phyloP scores from a whole-genome alignment of 179 eudicot species.

The Spergularia azorica region DNA sequence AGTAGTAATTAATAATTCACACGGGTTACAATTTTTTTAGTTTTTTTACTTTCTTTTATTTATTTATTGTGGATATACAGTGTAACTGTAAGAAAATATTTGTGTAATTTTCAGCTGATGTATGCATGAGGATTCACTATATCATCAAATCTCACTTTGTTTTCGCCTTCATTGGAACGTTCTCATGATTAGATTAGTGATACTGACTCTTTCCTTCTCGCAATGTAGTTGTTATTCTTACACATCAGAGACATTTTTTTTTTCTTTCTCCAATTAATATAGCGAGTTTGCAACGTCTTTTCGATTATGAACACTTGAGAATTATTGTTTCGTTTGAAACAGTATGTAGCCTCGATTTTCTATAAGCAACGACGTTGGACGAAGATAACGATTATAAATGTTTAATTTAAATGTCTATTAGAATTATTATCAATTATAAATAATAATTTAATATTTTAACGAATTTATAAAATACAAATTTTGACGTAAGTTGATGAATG shows the following conservation, averaged over 20 bases:
- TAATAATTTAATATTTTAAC: background rate
- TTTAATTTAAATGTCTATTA: background rate
- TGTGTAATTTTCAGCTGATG: slow-evolving; percentile 38
- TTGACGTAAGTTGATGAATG: slow-evolving; percentile 10
- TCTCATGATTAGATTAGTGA: slow-evolving; percentile 29
- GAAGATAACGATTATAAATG: background rate
- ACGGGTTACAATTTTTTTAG: background rate
- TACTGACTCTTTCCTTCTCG: slow-evolving; percentile 30
- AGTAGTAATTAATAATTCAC: background rate
- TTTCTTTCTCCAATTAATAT: too few species aligned
- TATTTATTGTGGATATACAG: slow-evolving; percentile 29
- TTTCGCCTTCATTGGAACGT: slow-evolving; percentile 31
- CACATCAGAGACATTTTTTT: too few species aligned
- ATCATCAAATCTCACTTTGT: slow-evolving; percentile 35
- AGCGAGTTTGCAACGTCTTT: too few species aligned
- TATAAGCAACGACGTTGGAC: background rate
- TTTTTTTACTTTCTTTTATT: slow-evolving; percentile 6
- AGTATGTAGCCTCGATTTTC: too few species aligned
- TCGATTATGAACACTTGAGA: too few species aligned
- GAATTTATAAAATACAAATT: background rate
- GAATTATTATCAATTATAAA: too few species aligned
- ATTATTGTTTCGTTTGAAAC: too few species aligned
- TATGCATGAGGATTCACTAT: slow-evolving; percentile 25
- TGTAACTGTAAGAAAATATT: slow-evolving; percentile 26
- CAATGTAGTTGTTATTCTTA: slow-evolving; percentile 19